These are phyloP conservation scores for Eucalyptus shirleyi DNA, from an alignment of 345 rosid genomes.

Conservation along the genomic window DNA sequence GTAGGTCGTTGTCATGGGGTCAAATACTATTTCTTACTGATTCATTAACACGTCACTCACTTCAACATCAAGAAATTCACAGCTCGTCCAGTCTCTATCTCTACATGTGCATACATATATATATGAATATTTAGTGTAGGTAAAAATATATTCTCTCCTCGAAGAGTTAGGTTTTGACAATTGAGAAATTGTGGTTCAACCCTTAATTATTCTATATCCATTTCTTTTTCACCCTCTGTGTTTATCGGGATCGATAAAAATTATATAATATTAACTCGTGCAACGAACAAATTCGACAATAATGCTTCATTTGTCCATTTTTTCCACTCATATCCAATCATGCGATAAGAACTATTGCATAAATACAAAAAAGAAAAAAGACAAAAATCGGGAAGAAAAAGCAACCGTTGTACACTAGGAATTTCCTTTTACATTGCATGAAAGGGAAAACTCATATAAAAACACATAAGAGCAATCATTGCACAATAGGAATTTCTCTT, in stretches of 20 bases:
- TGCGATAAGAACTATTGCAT: not conserved
- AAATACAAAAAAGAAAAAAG: not conserved
- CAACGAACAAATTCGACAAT: not conserved
- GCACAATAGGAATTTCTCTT: not conserved
- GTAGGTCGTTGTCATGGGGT: not conserved
- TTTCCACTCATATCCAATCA: not conserved
- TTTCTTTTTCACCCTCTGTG: not conserved
- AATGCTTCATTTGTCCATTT: not conserved
- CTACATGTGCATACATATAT: not conserved
- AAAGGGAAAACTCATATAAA: not conserved
- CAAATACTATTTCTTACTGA: not conserved
- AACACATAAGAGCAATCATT: not conserved
- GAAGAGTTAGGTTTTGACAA: not conserved
- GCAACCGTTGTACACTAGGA: not conserved
- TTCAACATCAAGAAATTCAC: not conserved
- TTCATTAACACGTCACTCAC: not conserved
- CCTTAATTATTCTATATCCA: not conserved
- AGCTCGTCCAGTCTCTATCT: not conserved
- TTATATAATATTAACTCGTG: not conserved
- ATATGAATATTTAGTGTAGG: not conserved
- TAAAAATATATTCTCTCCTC: not conserved
- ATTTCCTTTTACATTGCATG: not conserved
- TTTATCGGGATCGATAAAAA: not conserved
- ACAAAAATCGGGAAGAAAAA: not conserved
- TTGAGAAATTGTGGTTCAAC: not conserved